Evolutionary conservation across 306 rosid genomes (phyloP).

Genomic region (Cicer bijugum): DNA sequence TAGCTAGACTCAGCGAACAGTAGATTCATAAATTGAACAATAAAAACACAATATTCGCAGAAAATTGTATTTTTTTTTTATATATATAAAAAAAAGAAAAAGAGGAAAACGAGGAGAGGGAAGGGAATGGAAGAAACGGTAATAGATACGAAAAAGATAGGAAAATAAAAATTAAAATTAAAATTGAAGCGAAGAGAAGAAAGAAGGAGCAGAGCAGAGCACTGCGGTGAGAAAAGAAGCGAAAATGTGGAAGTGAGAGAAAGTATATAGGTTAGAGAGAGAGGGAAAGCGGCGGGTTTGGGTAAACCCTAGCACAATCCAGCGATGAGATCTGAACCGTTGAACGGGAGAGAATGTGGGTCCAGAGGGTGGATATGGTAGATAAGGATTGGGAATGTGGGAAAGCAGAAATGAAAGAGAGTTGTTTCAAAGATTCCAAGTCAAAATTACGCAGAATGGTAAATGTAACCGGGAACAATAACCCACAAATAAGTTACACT

Average conservation of each 20-base stretch:
- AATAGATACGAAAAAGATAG: slow-evolving; percentile 59
- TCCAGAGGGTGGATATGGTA: slow-evolving; percentile 32
- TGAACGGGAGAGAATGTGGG: slow-evolving; percentile 45
- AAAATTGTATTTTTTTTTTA: not conserved
- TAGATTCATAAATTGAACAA: slow-evolving; percentile 17
- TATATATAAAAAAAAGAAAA: not conserved
- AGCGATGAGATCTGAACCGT: slow-evolving; percentile 50
- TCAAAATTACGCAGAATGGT: not conserved
- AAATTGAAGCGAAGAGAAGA: not conserved
- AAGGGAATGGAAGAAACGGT: slow-evolving; percentile 57
- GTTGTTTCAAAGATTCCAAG: not conserved
- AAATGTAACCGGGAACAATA: slow-evolving; percentile 5
- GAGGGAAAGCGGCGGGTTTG: slow-evolving; percentile 37
- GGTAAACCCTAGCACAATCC: slow-evolving; percentile 61
- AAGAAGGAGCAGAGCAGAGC: slow-evolving; percentile 47
- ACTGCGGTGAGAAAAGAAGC: slow-evolving; percentile 49
- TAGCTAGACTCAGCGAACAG: slow-evolving; percentile 35
- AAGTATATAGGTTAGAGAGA: slow-evolving; percentile 36
- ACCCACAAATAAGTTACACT: not conserved
- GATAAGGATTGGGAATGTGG: slow-evolving; percentile 36
- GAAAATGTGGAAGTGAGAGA: slow-evolving; percentile 2
- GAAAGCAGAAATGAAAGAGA: not conserved
- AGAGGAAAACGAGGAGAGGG: slow-evolving; percentile 87
- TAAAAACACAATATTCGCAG: not conserved
- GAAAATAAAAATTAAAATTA: not conserved